Evolutionary conservation across 805 yeast species (phyloP), one percentile per base, ranked within the genome.

Genomic region (Phaffomyces opuntiae): DNA sequence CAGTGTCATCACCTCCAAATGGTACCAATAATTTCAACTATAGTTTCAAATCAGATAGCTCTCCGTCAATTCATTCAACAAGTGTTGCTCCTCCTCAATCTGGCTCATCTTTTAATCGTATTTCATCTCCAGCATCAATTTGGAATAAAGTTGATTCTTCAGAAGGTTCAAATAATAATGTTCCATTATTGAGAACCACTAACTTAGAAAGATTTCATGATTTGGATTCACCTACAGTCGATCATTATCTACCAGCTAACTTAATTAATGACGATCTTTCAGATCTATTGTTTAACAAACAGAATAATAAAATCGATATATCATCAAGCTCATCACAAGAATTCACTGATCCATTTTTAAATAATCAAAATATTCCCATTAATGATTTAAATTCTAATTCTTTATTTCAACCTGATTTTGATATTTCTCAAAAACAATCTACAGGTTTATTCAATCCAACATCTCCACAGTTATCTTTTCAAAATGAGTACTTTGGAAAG

Each of bases 191-290:
- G n/a, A 40, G 36, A 19, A 38, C 43, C 2, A 13, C 36, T 8
- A 40, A 42, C 17, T 13, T 45, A 17, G 38, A 16, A 7, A 26
- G 14, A 13, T 42, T 33, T n/a, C 36, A 33, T 7, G 61, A 62
- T 9, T 38, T 59, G 35, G 67, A 63, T 5, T 49, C 59, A 21
- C 70, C 67, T 8, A 54, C 66, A 17, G 61, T 66, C 32, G 63
- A 65, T 43, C 57, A 59, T 45, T 56, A 66, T 11, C 48, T 68
- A 16, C 74, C 73, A 3, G 56, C 71, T 3, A 55, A 65, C 42
- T 46, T 69, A 39, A 59, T 59, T 21, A 53, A 50, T 19, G 62
- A 59, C 12, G 63, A 56, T 35, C 39, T 56, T 4, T 43, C 53
- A 14, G 59, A 46, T 12, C 41, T 49, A 5, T 24, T 44, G 21